Conservation (phyloP, 768 basidiomycete species). For the Agaricus blazei region DNA sequence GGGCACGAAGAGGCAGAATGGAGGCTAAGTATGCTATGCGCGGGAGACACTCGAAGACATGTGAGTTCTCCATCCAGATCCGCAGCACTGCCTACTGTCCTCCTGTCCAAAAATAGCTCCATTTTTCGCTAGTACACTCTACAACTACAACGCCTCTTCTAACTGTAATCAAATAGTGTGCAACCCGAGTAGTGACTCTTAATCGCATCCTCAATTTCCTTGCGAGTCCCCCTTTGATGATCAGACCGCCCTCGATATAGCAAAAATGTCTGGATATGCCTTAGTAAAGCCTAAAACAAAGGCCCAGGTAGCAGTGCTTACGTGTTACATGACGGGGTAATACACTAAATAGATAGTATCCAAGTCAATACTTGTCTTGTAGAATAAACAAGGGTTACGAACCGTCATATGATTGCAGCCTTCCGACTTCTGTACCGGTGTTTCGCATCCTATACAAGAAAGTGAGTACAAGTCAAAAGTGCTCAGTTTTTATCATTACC, state of each 20-base stretch:
- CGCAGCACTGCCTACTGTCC: constrained; percentile 9
- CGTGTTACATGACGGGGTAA: constrained; percentile 53
- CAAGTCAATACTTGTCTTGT: neutral
- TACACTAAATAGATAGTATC: constrained; percentile 32
- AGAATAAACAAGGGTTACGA: constrained; percentile 14
- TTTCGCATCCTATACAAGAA: constrained; percentile 32
- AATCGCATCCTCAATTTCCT: neutral
- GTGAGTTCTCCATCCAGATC: constrained; percentile 9
- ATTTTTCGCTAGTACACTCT: neutral
- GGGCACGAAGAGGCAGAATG: neutral
- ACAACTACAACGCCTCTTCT: neutral
- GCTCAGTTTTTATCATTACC: constrained; percentile 25
- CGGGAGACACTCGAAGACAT: constrained; percentile 5
- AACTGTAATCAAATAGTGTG: constrained; percentile 4
- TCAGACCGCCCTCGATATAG: constrained; percentile 43
- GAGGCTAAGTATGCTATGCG: neutral
- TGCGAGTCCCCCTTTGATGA: constrained; percentile 23
- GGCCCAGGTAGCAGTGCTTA: constrained; percentile 13
- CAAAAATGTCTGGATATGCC: constrained; percentile 39
- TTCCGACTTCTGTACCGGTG: constrained; percentile 43
- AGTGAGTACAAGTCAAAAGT: neutral
- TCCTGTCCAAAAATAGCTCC: neutral
- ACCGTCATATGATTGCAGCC: constrained; percentile 62
- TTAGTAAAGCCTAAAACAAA: neutral
- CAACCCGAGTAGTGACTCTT: neutral